phyloP scores from a whole-genome alignment of 176 grass and related monocot genomes.

The Chrysopogon serrulatus region DNA sequence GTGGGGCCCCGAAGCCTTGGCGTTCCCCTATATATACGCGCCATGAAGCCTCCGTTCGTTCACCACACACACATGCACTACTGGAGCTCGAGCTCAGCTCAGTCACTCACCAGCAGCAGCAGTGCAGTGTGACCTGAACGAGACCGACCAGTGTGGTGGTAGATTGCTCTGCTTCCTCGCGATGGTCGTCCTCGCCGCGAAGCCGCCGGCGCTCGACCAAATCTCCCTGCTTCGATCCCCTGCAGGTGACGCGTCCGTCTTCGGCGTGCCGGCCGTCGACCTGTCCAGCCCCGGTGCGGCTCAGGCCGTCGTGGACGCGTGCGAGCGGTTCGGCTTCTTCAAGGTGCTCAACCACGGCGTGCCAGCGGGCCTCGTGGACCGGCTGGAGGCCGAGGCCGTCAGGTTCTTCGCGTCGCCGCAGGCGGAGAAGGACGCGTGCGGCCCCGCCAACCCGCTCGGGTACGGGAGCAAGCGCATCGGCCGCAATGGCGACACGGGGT shows the following conservation, averaged over 20 bases:
- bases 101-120: neutral
- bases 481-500: slow-evolving; percentile 68
- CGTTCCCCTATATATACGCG: slow-evolving; percentile 14
- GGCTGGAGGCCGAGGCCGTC: slow-evolving; percentile 49
- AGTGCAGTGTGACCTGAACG: neutral
- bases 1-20: neutral
- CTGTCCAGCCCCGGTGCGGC: slow-evolving; percentile 23
- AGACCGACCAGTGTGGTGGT: no score
- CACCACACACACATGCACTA: slow-evolving; percentile 3
- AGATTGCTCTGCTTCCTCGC: neutral
- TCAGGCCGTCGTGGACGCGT: slow-evolving; percentile 38
- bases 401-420: slow-evolving; percentile 57
- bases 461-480: slow-evolving; percentile 75
- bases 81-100: neutral
- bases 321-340: slow-evolving; percentile 62
- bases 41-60: slow-evolving; percentile 5
- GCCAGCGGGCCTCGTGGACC: slow-evolving; percentile 4
- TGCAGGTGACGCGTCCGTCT: neutral
- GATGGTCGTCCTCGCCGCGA: slow-evolving; percentile 68
- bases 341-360: slow-evolving; percentile 59
- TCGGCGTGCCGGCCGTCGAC: slow-evolving; percentile 46
- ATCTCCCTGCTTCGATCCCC: slow-evolving; percentile 48
- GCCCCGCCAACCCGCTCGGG: slow-evolving; percentile 44
- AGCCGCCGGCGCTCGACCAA: slow-evolving; percentile 41
- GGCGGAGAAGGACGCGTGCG: slow-evolving; percentile 54